Evolutionary conservation across 495 filamentous ascomycete species (phyloP), one percentile per base, ranked within the genome.

Genomic region (Podospora pseudoanserina): DNA sequence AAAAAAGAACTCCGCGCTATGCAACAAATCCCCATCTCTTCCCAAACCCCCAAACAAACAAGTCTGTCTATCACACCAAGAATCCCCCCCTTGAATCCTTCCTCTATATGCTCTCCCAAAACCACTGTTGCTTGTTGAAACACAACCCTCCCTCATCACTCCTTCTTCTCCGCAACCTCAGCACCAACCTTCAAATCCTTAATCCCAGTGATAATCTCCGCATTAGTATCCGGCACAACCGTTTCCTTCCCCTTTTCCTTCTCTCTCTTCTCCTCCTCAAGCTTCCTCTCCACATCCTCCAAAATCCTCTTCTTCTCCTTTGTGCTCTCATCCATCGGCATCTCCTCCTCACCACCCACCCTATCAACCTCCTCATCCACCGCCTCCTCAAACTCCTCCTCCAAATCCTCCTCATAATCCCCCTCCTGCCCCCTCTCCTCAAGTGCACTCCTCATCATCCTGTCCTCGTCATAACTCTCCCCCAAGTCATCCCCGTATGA

Each of bases 171-270:
- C 23, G 65, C 75, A 69, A 70, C 61, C 78, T 76, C 49, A 28
- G 11, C 30, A 6, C 78, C 78, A 23, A 82, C 56, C 19, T 68
- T 74, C 53, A 84, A 61, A 59, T 81, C 76, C 65, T 81, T 79
- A 66, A 86, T 62, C 0, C 84, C 84, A 0, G 83, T 85, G 32
- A 86, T 84, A 32, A 83, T 62, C 74, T 85, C 83, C 6, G 81
- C 84, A 63, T 78, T 73, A 0, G 76, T n/a, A 65, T 86, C 84
- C 20, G 73, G 58, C 4, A 75, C 71, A 5, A 71, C 70, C 3
- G 30, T 55, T n/a, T 64, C 66, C 69, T 65, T 70, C 39, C 2
- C 39, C 39, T 18, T 49, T 11, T 49, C 39, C 15, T 49, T 18
- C 39, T 49, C 28, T 54, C 65, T 68, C 32, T 61, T 55, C 15